phyloP scores from a whole-genome alignment of 768 basidiomycete genomes.

The Lactifluus subvellereus region DNA sequence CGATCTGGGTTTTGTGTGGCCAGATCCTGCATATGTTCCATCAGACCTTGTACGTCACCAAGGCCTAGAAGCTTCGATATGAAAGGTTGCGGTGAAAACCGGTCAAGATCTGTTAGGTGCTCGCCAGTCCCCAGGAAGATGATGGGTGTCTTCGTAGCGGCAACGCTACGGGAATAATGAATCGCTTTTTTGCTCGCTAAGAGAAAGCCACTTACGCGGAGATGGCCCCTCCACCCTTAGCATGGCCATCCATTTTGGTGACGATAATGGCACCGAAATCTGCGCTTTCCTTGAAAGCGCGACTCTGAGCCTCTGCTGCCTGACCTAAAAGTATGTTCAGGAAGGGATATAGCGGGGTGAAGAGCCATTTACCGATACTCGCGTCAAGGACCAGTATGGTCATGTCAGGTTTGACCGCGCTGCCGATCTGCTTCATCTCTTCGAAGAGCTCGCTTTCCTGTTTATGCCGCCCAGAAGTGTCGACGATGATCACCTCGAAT shows the following conservation, averaged over 20 bases:
- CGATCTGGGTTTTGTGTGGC: conserved; percentile 92
- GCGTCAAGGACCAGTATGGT: conserved; percentile 94
- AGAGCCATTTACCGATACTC: conserved; percentile 66
- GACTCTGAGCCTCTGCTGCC: conserved; percentile 93
- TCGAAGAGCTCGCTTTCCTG: conserved; percentile 95
- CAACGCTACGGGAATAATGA: conserved; percentile 55
- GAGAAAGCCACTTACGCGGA: conserved; percentile 74
- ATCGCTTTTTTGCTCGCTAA: not conserved
- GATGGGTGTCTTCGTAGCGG: conserved; percentile 97
- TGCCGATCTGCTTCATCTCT: conserved; percentile 96
- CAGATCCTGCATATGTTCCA: conserved; percentile 98
- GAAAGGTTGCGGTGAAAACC: conserved; percentile 94
- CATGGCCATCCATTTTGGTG: conserved; percentile 99
- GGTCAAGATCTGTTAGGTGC: conserved; percentile 94
- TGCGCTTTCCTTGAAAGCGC: conserved; percentile 96
- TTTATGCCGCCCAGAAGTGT: conserved; percentile 95
- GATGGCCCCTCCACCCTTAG: conserved; percentile 98
- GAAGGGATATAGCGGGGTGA: not conserved
- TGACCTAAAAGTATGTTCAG: conserved; percentile 49
- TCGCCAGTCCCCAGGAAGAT: conserved; percentile 98
- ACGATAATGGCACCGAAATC: conserved; percentile 99
- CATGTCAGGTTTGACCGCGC: conserved; percentile 93
- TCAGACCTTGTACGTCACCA: conserved; percentile 93
- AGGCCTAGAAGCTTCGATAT: conserved; percentile 93
- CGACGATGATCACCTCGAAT: conserved; percentile 98